Evolutionary conservation across 1,284 basidiomycete genomes (phyloP), one percentile per base, ranked within the genome.

Genomic region (Meripilus lineatus): DNA sequence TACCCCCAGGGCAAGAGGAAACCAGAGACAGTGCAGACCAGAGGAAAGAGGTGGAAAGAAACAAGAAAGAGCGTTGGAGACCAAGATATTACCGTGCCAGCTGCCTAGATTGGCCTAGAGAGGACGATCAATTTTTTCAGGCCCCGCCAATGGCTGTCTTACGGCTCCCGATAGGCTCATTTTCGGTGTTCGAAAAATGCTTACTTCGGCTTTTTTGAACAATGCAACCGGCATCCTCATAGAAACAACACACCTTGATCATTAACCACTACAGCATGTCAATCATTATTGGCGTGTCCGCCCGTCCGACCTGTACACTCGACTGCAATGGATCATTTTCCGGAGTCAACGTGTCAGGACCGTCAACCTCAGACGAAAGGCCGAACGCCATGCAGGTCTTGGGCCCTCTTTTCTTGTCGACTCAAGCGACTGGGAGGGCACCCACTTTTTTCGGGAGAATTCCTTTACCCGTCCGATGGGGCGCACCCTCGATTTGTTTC

Each of bases 1-100:
- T 71, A 66, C 77, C 78, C 72, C 62, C 71, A 60, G 73, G 75
- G 75, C 75, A 58, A 63, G 56, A 58, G 58, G 48, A 53, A 50
- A 42, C 39, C 46, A 44, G 36, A 32, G 47, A 49, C 46, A 49
- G 45, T 46, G 49, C 42, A 17, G 43, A 45, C 25, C 25, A 47
- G 51, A n/a, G 50, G 50, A 51, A 48, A 46, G 48, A 34, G 35
- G 44, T 47, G 51, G 51, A 49, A 47, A 51, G 49, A 50, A 55
- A 50, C 48, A 47, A 50, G 51, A 44, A 42, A 34, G 25, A 46
- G 39, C 21, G 36, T 13, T 6, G 15, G 10, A 36, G 18, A 36
- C 32, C 11, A 8, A 7, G 22, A 10, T 8, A 18, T 36, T 8
- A 10, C 17, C 17, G 18, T 18, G 10, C 17, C 17, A 11, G 34